Conservation (phyloP, 2,329 filamentous ascomycete genomes). For the Nannizziopsis arthrosporioides region DNA sequence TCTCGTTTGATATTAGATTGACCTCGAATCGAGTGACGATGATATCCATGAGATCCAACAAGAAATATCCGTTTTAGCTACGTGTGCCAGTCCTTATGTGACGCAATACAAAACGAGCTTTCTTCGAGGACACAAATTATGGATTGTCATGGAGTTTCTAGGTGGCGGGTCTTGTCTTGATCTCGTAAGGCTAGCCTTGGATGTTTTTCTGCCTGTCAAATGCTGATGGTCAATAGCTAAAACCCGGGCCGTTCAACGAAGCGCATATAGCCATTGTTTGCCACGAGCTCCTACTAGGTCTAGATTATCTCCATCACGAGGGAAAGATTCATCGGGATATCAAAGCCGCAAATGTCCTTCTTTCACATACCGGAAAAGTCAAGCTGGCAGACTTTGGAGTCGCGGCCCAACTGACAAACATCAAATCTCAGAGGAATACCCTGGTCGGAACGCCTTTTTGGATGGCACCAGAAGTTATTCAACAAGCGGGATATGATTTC, state of each 20-base stretch:
- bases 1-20: constrained; percentile 53
- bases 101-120: constrained; percentile 97
- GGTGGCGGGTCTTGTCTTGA: constrained; percentile 93
- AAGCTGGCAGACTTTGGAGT: constrained; percentile 97
- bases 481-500: constrained; percentile 72
- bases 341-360: constrained; percentile 89
- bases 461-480: constrained; percentile 93
- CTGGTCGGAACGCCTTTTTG: constrained; percentile 96
- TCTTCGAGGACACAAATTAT: constrained; percentile 88
- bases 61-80: constrained; percentile 89
- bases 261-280: constrained; percentile 88
- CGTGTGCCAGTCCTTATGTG: constrained; percentile 84
- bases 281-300: constrained; percentile 73
- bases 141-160: constrained; percentile 98
- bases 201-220: neutral
- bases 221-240: constrained; percentile 47
- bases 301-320: constrained; percentile 86
- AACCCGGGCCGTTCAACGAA: constrained; percentile 81
- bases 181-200: constrained; percentile 45
- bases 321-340: constrained; percentile 96
- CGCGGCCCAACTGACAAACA: constrained; percentile 89
- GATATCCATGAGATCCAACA: constrained; percentile 97
- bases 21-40: constrained; percentile 96
- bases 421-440: constrained; percentile 93
- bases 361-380: constrained; percentile 81